phyloP scores from a whole-genome alignment of 768 basidiomycete species.

The Calocybe gangraenosa region DNA sequence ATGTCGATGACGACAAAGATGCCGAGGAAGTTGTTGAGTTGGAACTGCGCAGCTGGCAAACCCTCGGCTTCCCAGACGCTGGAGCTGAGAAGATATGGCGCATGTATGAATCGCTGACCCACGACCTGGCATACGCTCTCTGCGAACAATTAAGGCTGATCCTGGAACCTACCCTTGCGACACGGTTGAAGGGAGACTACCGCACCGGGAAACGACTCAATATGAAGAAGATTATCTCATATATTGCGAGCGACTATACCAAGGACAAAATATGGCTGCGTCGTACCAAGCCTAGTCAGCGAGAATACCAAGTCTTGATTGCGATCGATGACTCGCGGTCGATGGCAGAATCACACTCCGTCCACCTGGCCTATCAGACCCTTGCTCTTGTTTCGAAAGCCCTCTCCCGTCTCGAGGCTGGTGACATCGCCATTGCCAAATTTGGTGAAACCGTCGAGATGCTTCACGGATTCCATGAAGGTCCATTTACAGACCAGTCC shows the following conservation, averaged over 20 bases:
- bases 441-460: slow-evolving; percentile 90
- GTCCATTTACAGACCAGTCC: slow-evolving; percentile 75
- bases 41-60: slow-evolving; percentile 58
- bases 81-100: slow-evolving; percentile 83
- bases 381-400: slow-evolving; percentile 90
- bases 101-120: slow-evolving; percentile 84
- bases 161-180: slow-evolving; percentile 91
- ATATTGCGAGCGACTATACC: slow-evolving; percentile 97
- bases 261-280: slow-evolving; percentile 99
- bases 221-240: slow-evolving; percentile 98
- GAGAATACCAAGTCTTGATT: slow-evolving; percentile 94
- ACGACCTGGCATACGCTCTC: slow-evolving; percentile 84
- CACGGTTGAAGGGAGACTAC: slow-evolving; percentile 93
- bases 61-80: slow-evolving; percentile 48
- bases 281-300: slow-evolving; percentile 86
- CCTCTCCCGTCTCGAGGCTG: slow-evolving; percentile 86
- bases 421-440: slow-evolving; percentile 88
- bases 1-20: slow-evolving; percentile 30
- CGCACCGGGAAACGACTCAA: slow-evolving; percentile 96
- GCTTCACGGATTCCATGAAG: slow-evolving; percentile 80
- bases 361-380: slow-evolving; percentile 93
- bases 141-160: slow-evolving; percentile 97
- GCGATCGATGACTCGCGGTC: slow-evolving; percentile 95
- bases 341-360: slow-evolving; percentile 90
- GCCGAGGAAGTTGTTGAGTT: slow-evolving; percentile 34